These are phyloP conservation scores for Triglochin maritima DNA, from an alignment of 106 monocot species.

Conservation along the genomic window DNA sequence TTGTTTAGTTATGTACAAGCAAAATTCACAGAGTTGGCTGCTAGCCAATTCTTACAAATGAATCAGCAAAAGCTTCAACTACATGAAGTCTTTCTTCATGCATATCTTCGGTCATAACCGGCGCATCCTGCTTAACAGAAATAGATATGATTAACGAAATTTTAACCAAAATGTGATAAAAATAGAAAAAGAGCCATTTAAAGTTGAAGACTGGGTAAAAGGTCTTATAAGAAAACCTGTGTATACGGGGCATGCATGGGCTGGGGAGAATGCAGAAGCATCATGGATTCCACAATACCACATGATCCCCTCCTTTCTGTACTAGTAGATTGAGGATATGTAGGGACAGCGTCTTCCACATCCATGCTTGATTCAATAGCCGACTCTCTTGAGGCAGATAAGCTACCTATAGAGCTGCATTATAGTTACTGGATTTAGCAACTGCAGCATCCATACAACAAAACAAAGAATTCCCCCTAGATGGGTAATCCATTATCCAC, in stretches of 20 bases:
- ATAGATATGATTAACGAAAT: background rate
- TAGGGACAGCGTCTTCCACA: conserved; percentile 12
- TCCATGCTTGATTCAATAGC: conserved; percentile 4
- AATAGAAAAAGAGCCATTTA: too few species aligned
- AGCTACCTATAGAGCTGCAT: background rate
- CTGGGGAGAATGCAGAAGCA: conserved; percentile 71
- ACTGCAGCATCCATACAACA: too few species aligned
- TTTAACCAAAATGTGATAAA: too few species aligned
- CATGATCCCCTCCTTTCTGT: conserved; percentile 52
- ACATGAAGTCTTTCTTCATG: conserved; percentile 93
- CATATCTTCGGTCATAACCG: conserved; percentile 98
- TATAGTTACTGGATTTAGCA: too few species aligned
- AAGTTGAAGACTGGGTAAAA: too few species aligned
- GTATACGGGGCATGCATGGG: conserved; percentile 85
- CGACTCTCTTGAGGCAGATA: conserved; percentile 8
- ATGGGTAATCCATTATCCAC: too few species aligned
- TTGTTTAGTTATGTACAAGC: too few species aligned
- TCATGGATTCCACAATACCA: conserved; percentile 55
- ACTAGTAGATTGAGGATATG: conserved; percentile 16
- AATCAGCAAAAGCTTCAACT: conserved; percentile 75
- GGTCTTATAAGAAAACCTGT: conserved; percentile 38
- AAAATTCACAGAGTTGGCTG: too few species aligned
- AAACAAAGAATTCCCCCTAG: too few species aligned
- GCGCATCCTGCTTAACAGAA: conserved; percentile 49
- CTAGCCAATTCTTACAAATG: conserved; percentile 46